Conservation (phyloP, 1,284 basidiomycete species). For the Veloboletus limbatus region DNA sequence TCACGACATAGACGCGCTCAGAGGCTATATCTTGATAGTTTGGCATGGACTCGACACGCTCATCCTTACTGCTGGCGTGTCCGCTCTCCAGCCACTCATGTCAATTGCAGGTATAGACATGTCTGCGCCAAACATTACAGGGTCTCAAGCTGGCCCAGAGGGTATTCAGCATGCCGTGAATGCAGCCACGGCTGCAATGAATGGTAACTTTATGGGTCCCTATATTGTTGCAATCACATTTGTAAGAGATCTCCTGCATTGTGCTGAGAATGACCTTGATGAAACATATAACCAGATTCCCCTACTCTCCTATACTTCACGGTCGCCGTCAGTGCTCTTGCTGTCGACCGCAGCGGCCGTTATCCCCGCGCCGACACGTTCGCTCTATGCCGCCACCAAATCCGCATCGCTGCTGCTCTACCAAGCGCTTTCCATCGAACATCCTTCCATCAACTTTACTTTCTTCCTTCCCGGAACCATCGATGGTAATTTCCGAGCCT, state of each 20-base stretch:
- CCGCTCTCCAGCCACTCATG: slow-evolving; percentile 77
- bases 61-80: slow-evolving; percentile 83
- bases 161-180: slow-evolving; percentile 53
- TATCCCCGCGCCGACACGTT: slow-evolving; percentile 82
- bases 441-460: slow-evolving; percentile 61
- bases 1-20: background rate
- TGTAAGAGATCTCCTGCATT: slow-evolving; percentile 44
- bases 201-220: slow-evolving; percentile 65
- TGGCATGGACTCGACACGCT: slow-evolving; percentile 86
- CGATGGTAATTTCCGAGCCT: slow-evolving; percentile 77
- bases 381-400: slow-evolving; percentile 85
- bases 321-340: slow-evolving; percentile 72
- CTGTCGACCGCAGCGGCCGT: slow-evolving; percentile 80
- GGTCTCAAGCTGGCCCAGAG: slow-evolving; percentile 41
- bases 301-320: slow-evolving; percentile 65
- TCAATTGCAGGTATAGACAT: slow-evolving; percentile 64
- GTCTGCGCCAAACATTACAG: slow-evolving; percentile 32
- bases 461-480: slow-evolving; percentile 60
- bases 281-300: slow-evolving; percentile 57
- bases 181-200: slow-evolving; percentile 52
- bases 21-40: slow-evolving; percentile 45
- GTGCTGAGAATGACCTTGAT: background rate
- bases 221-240: slow-evolving; percentile 64
- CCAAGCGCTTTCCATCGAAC: slow-evolving; percentile 77
- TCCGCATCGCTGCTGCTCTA: slow-evolving; percentile 77